Conservation (phyloP, 2,329 filamentous ascomycete genomes). For the Biscogniauxia sp. region DNA sequence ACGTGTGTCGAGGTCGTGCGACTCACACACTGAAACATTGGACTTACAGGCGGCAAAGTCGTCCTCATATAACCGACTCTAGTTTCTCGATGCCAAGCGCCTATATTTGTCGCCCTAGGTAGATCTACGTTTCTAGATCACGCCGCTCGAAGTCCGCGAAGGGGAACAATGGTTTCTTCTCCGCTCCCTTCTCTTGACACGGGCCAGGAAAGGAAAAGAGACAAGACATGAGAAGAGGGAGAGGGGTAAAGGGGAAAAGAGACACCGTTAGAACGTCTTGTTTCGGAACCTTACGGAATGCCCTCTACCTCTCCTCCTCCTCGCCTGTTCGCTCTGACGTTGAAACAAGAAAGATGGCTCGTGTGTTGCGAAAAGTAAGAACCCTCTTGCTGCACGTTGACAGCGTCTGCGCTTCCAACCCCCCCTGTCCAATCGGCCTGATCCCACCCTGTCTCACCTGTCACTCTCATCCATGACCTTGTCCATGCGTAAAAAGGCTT, state of each 20-base stretch:
- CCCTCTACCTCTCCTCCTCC: not conserved
- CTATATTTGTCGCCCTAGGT: not conserved
- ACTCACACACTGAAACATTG: not conserved
- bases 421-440: constrained; percentile 13
- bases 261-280: not conserved
- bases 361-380: not conserved
- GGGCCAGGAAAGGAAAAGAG: too few species aligned
- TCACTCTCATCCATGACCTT: not conserved
- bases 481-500: not conserved
- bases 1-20: not conserved
- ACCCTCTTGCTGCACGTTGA: not conserved
- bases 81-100: not conserved
- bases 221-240: too few species aligned
- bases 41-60: not conserved
- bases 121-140: not conserved
- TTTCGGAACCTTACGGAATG: not conserved
- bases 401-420: constrained; percentile 3
- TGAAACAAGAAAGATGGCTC: not conserved
- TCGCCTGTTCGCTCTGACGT: not conserved
- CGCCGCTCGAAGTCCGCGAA: not conserved
- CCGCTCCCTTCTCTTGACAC: too few species aligned
- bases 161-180: too few species aligned
- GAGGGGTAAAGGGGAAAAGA: not conserved
- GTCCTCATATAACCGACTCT: not conserved
- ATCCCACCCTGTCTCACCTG: constrained; percentile 5